A percentile compares a stretch with the other conserved stretches of the same genome.
These are phyloP conservation scores for Chytriomyces sp. DNA, from an alignment of 192 early-diverging fungal species.

Conservation along the genomic window DNA sequence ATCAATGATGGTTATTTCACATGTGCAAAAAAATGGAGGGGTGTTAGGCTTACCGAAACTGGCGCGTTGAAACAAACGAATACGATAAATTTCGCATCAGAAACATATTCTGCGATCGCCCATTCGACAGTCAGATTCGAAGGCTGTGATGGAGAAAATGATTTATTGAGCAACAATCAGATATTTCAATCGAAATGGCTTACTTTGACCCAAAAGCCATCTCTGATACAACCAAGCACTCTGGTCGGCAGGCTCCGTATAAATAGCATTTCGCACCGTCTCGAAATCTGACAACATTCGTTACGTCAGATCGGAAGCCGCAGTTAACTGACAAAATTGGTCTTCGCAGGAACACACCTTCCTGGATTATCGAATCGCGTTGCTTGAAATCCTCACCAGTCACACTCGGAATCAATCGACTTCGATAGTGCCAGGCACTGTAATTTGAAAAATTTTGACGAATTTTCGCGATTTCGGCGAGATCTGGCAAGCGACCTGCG, in stretches of 20 bases:
- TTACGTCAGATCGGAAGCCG: slow-evolving; percentile 31
- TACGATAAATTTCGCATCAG: slow-evolving; percentile 20
- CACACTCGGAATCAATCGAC: slow-evolving; percentile 68
- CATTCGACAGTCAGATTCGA: neutral
- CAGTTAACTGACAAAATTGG: slow-evolving; percentile 39
- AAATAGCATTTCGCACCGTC: slow-evolving; percentile 86
- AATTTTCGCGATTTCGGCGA: slow-evolving; percentile 87
- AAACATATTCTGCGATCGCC: neutral
- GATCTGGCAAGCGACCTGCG: slow-evolving; percentile 42
- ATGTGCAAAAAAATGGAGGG: neutral
- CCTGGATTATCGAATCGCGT: slow-evolving; percentile 2
- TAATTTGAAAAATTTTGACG: slow-evolving; percentile 93
- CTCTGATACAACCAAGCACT: slow-evolving; percentile 96
- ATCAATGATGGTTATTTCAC: neutral
- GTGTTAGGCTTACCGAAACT: neutral
- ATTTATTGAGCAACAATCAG: neutral
- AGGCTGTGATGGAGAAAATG: neutral
- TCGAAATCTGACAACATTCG: slow-evolving; percentile 78
- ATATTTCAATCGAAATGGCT: neutral
- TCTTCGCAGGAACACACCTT: slow-evolving; percentile 33
- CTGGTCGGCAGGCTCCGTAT: slow-evolving; percentile 96
- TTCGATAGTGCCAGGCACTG: slow-evolving; percentile 98
- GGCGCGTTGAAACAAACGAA: slow-evolving; percentile 28
- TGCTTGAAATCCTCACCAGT: neutral
- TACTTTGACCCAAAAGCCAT: slow-evolving; percentile 80